Base-by-base conservation (phyloP, 2,329 filamentous ascomycete species). In the Botrytis fragariae region DNA sequence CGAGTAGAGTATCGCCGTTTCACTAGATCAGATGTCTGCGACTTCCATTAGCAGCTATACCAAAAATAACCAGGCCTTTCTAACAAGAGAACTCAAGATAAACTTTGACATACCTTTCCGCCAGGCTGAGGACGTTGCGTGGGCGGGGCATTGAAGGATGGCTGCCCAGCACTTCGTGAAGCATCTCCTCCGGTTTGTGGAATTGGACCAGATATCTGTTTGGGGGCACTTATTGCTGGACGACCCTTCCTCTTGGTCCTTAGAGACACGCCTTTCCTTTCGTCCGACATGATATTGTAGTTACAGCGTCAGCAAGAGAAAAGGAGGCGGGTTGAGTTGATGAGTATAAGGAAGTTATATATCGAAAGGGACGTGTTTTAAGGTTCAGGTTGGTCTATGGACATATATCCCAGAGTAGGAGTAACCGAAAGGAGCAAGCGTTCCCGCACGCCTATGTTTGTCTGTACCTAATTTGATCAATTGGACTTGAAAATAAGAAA, bases 1-100 rank as follows among this genome's bases (percentile, higher is more conserved):
- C 95, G 91, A 60, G 95, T 95, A 57, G 96, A 98, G 83, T 98
- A 99, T 78, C 96, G 88, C 78, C 94, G 89, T 85, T 98, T 98
- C 74, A 99, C 95, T 71, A 98, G 86, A 82, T 99, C 95, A 37
- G 89, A 89, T 1, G 89, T 91, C 88, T 82, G 12, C 39, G 54
- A 51, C 44, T 22, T 7, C 25, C 45, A 57, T 74, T 68, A 77
- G 74, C 75, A 69, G 54, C 8, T 3, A 59, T 59, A 60, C 57
- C 3, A 61, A 22, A 60, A n/a, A 61, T 5, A 9, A 45, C 16
- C 3, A 72, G 20, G 12, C 35, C 14, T 14, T 18, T n/a, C 16
- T 5, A 67, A 12, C 32, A 20, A 35, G 45, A 59, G 10, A 14
- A 32, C 7, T 29, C 12, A n/a, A 61, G 22, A 63, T n/a, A 32